Evolutionary conservation across 2,329 filamentous ascomycete genomes (phyloP).

Genomic region (Pseudogymnoascus destructans): DNA sequence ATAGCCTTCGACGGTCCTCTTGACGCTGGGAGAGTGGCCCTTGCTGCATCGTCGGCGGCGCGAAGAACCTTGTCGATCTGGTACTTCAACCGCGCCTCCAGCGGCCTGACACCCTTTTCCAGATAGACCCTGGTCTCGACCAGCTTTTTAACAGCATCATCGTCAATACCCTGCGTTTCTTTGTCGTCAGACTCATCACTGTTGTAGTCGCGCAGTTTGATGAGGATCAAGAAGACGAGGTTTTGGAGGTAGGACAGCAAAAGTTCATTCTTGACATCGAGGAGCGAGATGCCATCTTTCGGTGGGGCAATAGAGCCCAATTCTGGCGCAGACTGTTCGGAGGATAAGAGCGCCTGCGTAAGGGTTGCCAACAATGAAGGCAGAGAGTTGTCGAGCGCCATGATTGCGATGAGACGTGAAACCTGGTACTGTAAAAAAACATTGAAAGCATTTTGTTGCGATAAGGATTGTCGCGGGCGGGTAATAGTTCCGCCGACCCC

Average conservation of each 20-base stretch:
- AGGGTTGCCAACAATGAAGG: conserved; percentile 40
- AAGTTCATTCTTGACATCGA: conserved; percentile 95
- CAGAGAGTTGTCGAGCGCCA: conserved; percentile 39
- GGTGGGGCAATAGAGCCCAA: conserved; percentile 54
- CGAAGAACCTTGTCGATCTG: conserved; percentile 91
- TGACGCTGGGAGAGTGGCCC: conserved; percentile 7
- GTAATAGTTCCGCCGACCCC: neutral
- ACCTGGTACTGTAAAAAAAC: conserved; percentile 7
- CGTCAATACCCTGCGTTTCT: conserved; percentile 36
- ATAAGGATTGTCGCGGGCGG: neutral
- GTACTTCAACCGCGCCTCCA: conserved; percentile 85
- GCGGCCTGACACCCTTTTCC: conserved; percentile 78
- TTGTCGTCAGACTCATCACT: conserved; percentile 26
- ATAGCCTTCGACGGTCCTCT: conserved; percentile 28
- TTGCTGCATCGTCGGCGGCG: conserved; percentile 55
- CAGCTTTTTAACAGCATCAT: conserved; percentile 71
- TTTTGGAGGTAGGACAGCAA: conserved; percentile 93
- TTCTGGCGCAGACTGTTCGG: conserved; percentile 54
- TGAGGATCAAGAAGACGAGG: conserved; percentile 71
- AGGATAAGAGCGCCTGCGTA: conserved; percentile 39
- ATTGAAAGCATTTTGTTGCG: conserved; percentile 8
- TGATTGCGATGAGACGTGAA: conserved; percentile 17
- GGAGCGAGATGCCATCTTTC: conserved; percentile 78
- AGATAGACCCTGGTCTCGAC: conserved; percentile 83
- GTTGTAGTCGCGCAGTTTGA: conserved; percentile 55